Percentiles rank a stretch among this genome's conserved stretches.
These are phyloP conservation scores for Tylopilus cervinicoccineus DNA, from an alignment of 768 basidiomycete species.

Conservation along the genomic window DNA sequence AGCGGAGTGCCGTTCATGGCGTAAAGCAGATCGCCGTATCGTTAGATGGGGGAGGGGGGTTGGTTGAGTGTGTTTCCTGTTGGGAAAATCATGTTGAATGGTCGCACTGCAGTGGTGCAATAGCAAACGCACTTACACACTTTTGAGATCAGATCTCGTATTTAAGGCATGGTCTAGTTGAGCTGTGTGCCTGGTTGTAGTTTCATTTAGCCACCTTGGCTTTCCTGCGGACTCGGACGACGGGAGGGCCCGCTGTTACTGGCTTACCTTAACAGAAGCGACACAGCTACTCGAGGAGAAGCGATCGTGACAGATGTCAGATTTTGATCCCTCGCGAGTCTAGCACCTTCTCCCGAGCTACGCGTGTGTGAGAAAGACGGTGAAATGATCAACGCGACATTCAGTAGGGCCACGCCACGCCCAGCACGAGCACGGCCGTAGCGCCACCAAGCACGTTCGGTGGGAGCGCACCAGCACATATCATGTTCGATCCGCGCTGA, in stretches of 20 bases:
- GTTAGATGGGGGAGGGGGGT: conserved; percentile 32
- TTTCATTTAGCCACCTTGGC: conserved; percentile 37
- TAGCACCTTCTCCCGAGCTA: conserved; percentile 8
- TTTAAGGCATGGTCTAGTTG: conserved; percentile 28
- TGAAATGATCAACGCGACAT: conserved; percentile 16
- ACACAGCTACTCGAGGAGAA: conserved; percentile 25
- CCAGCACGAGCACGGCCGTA: conserved; percentile 7
- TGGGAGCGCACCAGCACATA: conserved; percentile 8
- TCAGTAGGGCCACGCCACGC: conserved; percentile 16
- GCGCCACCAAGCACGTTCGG: conserved; percentile 22
- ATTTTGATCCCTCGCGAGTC: conserved; percentile 11
- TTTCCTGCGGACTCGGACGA: conserved; percentile 23
- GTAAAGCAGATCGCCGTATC: conserved; percentile 33
- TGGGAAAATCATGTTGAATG: conserved; percentile 32
- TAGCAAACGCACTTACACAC: conserved; percentile 30
- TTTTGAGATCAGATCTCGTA: conserved; percentile 32
- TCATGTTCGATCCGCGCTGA: conserved; percentile 21
- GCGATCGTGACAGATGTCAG: conserved; percentile 18
- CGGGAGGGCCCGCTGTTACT: conserved; percentile 14
- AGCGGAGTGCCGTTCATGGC: conserved; percentile 32
- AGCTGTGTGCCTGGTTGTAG: conserved; percentile 31
- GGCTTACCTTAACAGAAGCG: conserved; percentile 14
- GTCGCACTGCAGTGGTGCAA: conserved; percentile 29
- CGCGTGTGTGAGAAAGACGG: conserved; percentile 22
- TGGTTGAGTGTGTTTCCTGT: too few relatives aligned